A percentile compares a stretch with the other conserved stretches of the same genome.
These are phyloP conservation scores for Tricholoma saponaceum DNA, from an alignment of 768 basidiomycete genomes.

Conservation along the genomic window DNA sequence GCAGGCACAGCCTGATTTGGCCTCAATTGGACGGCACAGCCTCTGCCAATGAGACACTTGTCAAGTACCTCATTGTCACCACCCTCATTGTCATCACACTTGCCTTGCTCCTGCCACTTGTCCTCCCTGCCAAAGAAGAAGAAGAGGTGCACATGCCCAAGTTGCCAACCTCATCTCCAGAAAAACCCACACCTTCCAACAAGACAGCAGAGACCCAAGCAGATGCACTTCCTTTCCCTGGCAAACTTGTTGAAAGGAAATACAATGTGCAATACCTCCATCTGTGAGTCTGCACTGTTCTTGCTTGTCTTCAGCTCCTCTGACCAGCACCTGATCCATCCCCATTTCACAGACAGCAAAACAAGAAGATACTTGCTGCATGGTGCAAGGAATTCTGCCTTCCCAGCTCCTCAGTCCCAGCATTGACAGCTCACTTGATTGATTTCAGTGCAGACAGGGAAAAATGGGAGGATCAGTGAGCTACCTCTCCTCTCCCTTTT, in stretches of 20 bases:
- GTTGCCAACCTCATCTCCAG: neutral
- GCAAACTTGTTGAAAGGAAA: neutral
- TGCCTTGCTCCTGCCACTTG: neutral
- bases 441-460: slow-evolving; percentile 6
- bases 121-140: neutral
- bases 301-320: neutral
- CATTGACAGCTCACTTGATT: slow-evolving; percentile 2
- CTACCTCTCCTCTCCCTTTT: neutral
- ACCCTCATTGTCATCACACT: neutral
- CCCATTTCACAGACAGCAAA: neutral
- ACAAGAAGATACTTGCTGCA: neutral
- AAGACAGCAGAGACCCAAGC: neutral
- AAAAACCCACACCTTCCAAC: neutral
- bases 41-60: neutral
- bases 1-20: neutral
- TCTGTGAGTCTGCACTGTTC: neutral
- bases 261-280: neutral
- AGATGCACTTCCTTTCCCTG: slow-evolving; percentile 1
- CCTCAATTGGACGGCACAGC: neutral
- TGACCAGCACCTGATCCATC: neutral
- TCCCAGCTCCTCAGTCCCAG: neutral
- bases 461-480: slow-evolving; percentile 6
- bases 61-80: neutral
- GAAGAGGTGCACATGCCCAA: neutral
- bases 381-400: slow-evolving; percentile 5